These are phyloP conservation scores for Schwanniomyces etchellsii DNA, from an alignment of 1,139 yeast species.

Conservation along the genomic window DNA sequence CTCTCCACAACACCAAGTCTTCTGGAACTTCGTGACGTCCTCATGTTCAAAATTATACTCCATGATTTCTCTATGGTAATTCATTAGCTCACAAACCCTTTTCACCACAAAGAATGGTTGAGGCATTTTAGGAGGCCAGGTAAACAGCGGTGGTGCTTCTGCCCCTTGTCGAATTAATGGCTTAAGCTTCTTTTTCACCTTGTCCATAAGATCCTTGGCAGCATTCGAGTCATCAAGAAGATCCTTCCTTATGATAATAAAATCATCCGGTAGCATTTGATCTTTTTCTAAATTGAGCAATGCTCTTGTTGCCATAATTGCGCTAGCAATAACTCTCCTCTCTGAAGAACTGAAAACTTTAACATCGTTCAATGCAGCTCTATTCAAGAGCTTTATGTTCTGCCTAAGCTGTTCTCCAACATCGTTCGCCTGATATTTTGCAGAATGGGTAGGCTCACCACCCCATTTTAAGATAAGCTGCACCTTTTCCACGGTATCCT, in stretches of 20 bases:
- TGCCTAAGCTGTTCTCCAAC: conserved; percentile 94
- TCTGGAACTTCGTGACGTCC: conserved; percentile 65
- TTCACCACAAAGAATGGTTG: conserved; percentile 92
- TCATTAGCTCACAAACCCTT: conserved; percentile 93
- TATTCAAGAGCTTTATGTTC: conserved; percentile 79
- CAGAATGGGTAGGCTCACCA: conserved; percentile 99
- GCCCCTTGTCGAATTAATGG: conserved; percentile 93
- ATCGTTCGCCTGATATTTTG: conserved; percentile 89
- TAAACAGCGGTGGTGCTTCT: conserved; percentile 97
- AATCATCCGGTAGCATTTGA: conserved; percentile 68
- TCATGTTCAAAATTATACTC: conserved; percentile 69
- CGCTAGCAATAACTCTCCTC: conserved; percentile 89
- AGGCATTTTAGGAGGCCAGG: conserved; percentile 99
- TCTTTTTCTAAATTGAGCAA: conserved; percentile 61
- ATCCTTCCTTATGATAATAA: conserved; percentile 80
- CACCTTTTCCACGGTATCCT: conserved; percentile 80
- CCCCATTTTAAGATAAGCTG: conserved; percentile 98
- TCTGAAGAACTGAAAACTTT: conserved; percentile 90
- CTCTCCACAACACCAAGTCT: conserved; percentile 95
- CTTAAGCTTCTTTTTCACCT: conserved; percentile 92
- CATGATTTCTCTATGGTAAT: conserved; percentile 82
- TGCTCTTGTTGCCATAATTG: conserved; percentile 81
- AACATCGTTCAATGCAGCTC: conserved; percentile 78
- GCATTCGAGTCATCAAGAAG: conserved; percentile 95
- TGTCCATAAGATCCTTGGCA: conserved; percentile 96